Evolutionary conservation across 306 rosid genomes (phyloP).

Genomic region (Prunus padus): DNA sequence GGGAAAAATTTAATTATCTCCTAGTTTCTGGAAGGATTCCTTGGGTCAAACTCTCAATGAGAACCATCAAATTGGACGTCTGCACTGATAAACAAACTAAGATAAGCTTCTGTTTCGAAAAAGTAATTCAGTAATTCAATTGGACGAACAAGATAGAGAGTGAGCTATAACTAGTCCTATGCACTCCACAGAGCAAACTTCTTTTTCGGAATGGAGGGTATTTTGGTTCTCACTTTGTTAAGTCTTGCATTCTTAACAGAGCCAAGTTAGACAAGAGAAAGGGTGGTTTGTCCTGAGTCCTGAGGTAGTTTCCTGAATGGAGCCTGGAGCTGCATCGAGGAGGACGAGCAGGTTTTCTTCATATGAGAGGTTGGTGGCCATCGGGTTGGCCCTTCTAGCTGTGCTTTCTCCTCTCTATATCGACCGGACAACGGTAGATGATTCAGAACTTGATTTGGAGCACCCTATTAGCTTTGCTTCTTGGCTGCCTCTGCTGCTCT

Average conservation of each 20-base stretch:
- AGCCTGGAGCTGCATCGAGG: constrained; percentile 32
- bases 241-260: constrained; percentile 4
- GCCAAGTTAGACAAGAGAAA: constrained; percentile 12
- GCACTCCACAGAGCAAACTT: background rate
- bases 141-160: background rate
- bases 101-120: background rate
- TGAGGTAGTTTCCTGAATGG: constrained; percentile 42
- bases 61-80: constrained; percentile 6
- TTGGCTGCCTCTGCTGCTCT: constrained; percentile 63
- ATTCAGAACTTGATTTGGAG: constrained; percentile 47
- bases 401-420: constrained; percentile 83
- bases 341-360: constrained; percentile 57
- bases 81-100: background rate
- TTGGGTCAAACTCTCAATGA: background rate
- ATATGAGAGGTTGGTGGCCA: constrained; percentile 53
- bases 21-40: constrained; percentile 21
- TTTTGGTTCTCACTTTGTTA: background rate
- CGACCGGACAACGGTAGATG: constrained; percentile 46
- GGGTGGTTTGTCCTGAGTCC: constrained; percentile 3
- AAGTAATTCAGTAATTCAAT: background rate
- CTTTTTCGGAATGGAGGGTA: background rate
- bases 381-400: constrained; percentile 60
- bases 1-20: constrained; percentile 20
- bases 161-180: background rate
- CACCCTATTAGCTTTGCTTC: constrained; percentile 34